Evolutionary conservation across 257 asterid species (phyloP).

Genomic region (Linaria vulgaris): DNA sequence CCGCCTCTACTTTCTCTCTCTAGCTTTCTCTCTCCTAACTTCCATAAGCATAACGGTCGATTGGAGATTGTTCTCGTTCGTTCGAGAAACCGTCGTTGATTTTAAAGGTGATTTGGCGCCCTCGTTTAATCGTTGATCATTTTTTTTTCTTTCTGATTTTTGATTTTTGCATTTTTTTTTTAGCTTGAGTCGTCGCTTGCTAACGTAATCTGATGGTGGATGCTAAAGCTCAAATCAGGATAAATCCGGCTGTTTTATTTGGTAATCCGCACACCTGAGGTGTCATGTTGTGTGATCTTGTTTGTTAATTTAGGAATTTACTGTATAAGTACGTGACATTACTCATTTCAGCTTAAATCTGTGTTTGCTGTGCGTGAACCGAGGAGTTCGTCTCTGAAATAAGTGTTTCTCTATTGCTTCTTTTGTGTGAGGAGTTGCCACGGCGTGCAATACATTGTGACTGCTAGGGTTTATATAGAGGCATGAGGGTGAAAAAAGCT

Average conservation of each 20-base stretch:
- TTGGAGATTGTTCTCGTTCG: not conserved
- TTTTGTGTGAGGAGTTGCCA: no score
- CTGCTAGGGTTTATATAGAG: not conserved
- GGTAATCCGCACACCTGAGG: constrained; percentile 24
- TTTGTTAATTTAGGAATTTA: not conserved
- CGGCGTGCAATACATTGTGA: not conserved
- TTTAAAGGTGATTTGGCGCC: not conserved
- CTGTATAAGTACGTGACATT: no score
- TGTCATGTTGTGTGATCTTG: constrained; percentile 34
- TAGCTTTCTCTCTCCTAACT: constrained; percentile 11
- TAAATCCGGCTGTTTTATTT: constrained; percentile 26
- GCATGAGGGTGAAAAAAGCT: no score
- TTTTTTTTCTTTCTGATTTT: not conserved
- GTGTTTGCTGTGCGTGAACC: no score
- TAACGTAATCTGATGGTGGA: no score
- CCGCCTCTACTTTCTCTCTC: constrained; percentile 49
- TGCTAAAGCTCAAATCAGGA: constrained; percentile 11
- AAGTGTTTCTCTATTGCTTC: no score
- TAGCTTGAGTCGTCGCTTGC: not conserved
- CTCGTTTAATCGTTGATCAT: not conserved
- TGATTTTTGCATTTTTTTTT: no score
- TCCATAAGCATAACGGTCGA: not conserved
- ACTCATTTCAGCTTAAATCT: no score
- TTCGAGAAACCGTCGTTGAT: not conserved
- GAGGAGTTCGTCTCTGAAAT: no score